A percentile compares a stretch with the other conserved stretches of the same genome.
phyloP scores from a whole-genome alignment of 1,284 basidiomycete species.

The Cutaneotrichosporon mucoides region DNA sequence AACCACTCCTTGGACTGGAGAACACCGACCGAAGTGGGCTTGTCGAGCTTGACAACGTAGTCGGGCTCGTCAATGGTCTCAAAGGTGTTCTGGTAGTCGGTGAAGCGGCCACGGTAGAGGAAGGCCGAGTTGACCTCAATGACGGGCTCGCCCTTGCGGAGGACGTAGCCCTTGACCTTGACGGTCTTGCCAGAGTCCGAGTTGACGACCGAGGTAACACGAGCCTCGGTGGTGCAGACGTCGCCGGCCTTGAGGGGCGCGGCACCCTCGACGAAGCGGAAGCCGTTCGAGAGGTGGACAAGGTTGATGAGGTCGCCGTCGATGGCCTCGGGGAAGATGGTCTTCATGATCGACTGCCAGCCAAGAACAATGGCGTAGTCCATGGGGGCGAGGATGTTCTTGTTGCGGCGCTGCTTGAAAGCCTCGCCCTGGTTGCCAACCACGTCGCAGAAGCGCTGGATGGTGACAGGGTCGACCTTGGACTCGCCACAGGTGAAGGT shows the following conservation, averaged over 20 bases:
- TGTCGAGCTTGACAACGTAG: slow-evolving; percentile 71
- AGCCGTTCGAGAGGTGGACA: slow-evolving; percentile 94
- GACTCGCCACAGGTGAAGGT: slow-evolving; percentile 81
- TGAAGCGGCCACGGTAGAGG: slow-evolving; percentile 92
- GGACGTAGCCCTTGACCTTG: slow-evolving; percentile 82
- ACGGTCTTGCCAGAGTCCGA: slow-evolving; percentile 89
- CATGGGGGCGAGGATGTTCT: slow-evolving; percentile 81
- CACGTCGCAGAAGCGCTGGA: slow-evolving; percentile 88
- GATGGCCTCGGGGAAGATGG: slow-evolving; percentile 87
- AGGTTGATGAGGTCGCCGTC: slow-evolving; percentile 92
- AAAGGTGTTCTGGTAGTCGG: slow-evolving; percentile 92
- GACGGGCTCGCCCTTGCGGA: slow-evolving; percentile 68
- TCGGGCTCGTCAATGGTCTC: slow-evolving; percentile 85
- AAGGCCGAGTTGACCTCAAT: slow-evolving; percentile 94
- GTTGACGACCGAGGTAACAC: slow-evolving; percentile 85
- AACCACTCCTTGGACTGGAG: slow-evolving; percentile 98
- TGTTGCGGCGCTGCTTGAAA: slow-evolving; percentile 70
- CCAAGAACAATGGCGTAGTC: slow-evolving; percentile 98
- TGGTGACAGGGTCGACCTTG: slow-evolving; percentile 65
- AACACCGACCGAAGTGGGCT: slow-evolving; percentile 80
- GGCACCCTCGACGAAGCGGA: slow-evolving; percentile 78
- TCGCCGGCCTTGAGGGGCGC: slow-evolving; percentile 78
- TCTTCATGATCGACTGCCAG: slow-evolving; percentile 97
- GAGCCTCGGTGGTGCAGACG: slow-evolving; percentile 82
- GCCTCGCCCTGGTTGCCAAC: slow-evolving; percentile 88